A percentile compares a stretch with the other conserved stretches of the same genome.
phyloP scores from a whole-genome alignment of 176 grass and related monocot species.

The Eleusine indica region DNA sequence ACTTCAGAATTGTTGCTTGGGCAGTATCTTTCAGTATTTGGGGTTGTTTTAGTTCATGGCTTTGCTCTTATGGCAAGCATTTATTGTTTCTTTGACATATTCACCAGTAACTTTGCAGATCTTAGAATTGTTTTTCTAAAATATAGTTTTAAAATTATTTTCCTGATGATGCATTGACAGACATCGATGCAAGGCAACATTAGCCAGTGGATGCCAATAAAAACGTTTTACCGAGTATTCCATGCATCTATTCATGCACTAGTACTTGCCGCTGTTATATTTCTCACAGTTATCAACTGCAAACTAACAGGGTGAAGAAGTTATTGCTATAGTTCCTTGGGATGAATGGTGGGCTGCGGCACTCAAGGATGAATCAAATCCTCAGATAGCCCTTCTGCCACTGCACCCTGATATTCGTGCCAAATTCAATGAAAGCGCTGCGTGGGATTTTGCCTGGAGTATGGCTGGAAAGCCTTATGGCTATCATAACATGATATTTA shows the following conservation, averaged over 20 bases:
- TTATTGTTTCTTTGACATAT: conserved; percentile 2
- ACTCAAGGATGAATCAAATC: conserved; percentile 82
- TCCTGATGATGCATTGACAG: neutral
- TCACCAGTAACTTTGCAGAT: neutral
- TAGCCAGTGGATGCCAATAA: neutral
- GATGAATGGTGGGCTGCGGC: conserved; percentile 93
- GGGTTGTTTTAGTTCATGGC: neutral
- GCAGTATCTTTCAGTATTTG: conserved; percentile 4
- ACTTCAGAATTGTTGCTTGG: neutral
- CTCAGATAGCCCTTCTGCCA: conserved; percentile 85
- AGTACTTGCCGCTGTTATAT: neutral
- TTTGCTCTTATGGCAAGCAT: neutral
- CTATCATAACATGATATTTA: conserved; percentile 99
- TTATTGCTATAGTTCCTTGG: conserved; percentile 94
- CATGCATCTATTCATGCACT: conserved; percentile 19
- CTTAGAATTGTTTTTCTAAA: neutral
- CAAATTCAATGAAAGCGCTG: conserved; percentile 75
- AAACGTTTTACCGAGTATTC: neutral
- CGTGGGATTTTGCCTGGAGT: conserved; percentile 83
- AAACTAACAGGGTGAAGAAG: conserved; percentile 80
- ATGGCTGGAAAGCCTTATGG: conserved; percentile 94
- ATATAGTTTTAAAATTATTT: neutral
- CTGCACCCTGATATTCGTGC: conserved; percentile 66
- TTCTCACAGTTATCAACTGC: conserved; percentile 28
- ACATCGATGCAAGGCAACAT: neutral